Evolutionary conservation across 352 stramenopile genomes (phyloP).

Genomic region (Phytophthora colocasiae): DNA sequence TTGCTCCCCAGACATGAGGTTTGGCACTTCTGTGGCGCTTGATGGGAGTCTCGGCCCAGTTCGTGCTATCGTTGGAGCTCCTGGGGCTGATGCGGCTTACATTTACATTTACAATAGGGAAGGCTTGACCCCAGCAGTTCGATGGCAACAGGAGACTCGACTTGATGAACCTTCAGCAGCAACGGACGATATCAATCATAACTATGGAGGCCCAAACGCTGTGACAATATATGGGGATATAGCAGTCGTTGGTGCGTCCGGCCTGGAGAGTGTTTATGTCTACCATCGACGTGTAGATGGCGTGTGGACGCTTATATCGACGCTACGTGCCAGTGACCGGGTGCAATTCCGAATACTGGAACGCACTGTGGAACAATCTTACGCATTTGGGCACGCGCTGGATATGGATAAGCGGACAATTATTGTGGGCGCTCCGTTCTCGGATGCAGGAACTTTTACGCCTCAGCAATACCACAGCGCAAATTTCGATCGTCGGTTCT

Average conservation of each 20-base stretch:
- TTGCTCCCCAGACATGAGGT: constrained; percentile 58
- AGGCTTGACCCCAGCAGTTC: constrained; percentile 25
- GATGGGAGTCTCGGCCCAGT: constrained; percentile 69
- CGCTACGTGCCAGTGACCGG: constrained; percentile 82
- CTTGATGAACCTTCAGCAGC: constrained; percentile 49
- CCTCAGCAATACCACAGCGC: constrained; percentile 62
- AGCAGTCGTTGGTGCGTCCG: constrained; percentile 89
- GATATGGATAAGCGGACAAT: constrained; percentile 88
- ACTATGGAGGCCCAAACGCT: constrained; percentile 67
- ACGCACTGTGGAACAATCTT: constrained; percentile 79
- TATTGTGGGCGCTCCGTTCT: constrained; percentile 89
- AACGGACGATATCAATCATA: constrained; percentile 55
- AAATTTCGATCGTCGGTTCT: constrained; percentile 67
- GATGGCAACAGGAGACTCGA: constrained; percentile 57
- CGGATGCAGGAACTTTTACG: constrained; percentile 72
- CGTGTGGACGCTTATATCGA: constrained; percentile 61
- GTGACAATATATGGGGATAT: constrained; percentile 89
- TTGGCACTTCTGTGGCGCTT: constrained; percentile 73
- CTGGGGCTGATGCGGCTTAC: constrained; percentile 61
- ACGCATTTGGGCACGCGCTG: constrained; percentile 90
- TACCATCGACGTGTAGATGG: constrained; percentile 62
- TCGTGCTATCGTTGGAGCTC: constrained; percentile 73
- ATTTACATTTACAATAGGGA: constrained; percentile 45
- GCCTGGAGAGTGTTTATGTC: constrained; percentile 70
- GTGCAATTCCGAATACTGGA: constrained; percentile 84